Evolutionary conservation across 2,329 filamentous ascomycete genomes (phyloP).

Genomic region (Botrytis pseudocinerea): DNA sequence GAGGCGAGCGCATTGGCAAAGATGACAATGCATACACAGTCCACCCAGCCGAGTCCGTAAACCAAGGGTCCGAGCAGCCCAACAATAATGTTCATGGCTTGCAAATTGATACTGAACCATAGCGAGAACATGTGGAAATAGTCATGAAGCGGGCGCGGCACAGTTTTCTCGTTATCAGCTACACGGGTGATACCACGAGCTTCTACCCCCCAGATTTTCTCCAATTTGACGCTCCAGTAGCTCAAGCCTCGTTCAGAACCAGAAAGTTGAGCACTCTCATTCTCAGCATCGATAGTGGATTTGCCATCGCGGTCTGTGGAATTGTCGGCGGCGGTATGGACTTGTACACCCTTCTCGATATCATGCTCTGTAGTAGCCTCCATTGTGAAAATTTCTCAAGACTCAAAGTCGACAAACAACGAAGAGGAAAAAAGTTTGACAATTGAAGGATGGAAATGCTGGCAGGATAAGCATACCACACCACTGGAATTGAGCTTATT

Average conservation of each 20-base stretch:
- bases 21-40: slow-evolving; percentile 55
- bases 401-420: neutral
- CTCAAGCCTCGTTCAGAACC: slow-evolving; percentile 13
- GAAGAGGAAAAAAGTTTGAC: slow-evolving; percentile 1
- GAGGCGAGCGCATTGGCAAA: slow-evolving; percentile 57
- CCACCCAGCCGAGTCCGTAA: slow-evolving; percentile 56
- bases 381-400: slow-evolving; percentile 16
- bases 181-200: slow-evolving; percentile 60
- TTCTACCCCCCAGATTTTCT: slow-evolving; percentile 42
- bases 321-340: slow-evolving; percentile 13
- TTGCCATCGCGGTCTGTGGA: slow-evolving; percentile 16
- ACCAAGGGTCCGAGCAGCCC: slow-evolving; percentile 61
- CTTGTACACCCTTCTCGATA: slow-evolving; percentile 24
- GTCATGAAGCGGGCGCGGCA: slow-evolving; percentile 43
- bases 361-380: slow-evolving; percentile 21
- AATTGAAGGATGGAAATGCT: neutral
- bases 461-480: neutral
- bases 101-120: slow-evolving; percentile 62
- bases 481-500: slow-evolving; percentile 15
- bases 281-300: neutral
- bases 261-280: neutral
- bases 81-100: slow-evolving; percentile 61
- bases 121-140: slow-evolving; percentile 54
- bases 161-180: slow-evolving; percentile 53
- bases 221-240: slow-evolving; percentile 22